Evolutionary conservation across 2,329 filamentous ascomycete genomes (phyloP).

Genomic region (Thielaviopsis euricoi): DNA sequence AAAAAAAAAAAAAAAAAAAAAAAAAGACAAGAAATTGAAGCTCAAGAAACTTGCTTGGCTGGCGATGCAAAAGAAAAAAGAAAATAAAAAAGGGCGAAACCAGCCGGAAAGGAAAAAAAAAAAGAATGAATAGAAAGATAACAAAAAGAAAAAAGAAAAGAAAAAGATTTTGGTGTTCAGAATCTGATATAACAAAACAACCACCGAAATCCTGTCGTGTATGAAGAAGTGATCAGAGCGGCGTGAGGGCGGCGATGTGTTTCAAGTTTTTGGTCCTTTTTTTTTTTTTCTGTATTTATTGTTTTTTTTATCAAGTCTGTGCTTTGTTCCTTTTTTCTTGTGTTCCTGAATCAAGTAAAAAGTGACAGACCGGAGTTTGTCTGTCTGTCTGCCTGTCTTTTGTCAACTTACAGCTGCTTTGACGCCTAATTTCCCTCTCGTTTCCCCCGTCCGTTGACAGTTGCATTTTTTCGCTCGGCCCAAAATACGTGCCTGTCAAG

Average conservation of each 20-base stretch:
- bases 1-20: not conserved
- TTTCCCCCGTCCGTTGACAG: no score
- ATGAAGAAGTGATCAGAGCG: not conserved
- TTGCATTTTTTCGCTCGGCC: no score
- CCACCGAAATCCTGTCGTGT: not conserved
- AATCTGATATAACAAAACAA: not conserved
- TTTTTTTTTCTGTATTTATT: not conserved
- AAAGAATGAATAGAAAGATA: not conserved
- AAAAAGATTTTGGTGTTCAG: not conserved
- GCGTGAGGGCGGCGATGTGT: constrained; percentile 1
- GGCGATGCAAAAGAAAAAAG: not conserved
- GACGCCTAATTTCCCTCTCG: no score
- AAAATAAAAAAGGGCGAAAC: not conserved
- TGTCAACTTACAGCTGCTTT: no score
- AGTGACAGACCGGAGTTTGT: no score
- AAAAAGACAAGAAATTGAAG: not conserved
- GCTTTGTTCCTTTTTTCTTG: not conserved
- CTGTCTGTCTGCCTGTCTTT: no score
- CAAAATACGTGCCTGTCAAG: no score
- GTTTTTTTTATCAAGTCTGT: not conserved
- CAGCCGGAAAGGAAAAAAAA: not conserved
- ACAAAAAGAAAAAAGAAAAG: not conserved
- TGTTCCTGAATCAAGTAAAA: not conserved
- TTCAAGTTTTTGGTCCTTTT: not conserved
- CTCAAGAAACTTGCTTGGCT: not conserved